phyloP scores from a whole-genome alignment of 1,284 basidiomycete species.

The Melampsora americana region DNA sequence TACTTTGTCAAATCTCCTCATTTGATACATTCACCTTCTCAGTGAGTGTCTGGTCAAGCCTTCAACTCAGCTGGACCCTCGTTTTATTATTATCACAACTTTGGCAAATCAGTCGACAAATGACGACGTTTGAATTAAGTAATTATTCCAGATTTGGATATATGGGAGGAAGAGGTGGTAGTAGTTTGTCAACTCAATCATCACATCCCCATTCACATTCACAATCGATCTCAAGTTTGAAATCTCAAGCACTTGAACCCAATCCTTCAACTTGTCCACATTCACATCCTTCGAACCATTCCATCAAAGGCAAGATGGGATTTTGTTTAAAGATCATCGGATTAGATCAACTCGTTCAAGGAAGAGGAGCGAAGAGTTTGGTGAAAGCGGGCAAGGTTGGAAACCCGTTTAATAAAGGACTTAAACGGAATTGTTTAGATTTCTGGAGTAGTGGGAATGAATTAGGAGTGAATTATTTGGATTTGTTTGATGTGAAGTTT shows the following conservation, averaged over 20 bases:
- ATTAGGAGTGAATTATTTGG: conserved; percentile 82
- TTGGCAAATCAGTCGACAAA: conserved; percentile 87
- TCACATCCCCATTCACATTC: conserved; percentile 34
- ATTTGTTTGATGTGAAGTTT: conserved; percentile 73
- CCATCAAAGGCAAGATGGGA: conserved; percentile 51
- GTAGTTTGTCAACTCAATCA: conserved; percentile 22
- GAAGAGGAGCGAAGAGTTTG: conserved; percentile 79
- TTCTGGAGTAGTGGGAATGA: conserved; percentile 86
- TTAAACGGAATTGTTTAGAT: conserved; percentile 82
- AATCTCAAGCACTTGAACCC: background rate
- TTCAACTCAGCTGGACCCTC: conserved; percentile 89
- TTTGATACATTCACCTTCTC: conserved; percentile 79
- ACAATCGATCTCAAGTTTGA: conserved; percentile 14
- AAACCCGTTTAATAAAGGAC: conserved; percentile 90
- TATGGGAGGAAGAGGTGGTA: conserved; percentile 70
- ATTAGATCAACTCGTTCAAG: conserved; percentile 86
- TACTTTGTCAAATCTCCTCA: conserved; percentile 56
- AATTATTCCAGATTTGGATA: conserved; percentile 92
- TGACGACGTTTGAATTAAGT: conserved; percentile 93
- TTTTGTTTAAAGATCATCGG: conserved; percentile 86
- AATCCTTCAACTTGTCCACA: background rate
- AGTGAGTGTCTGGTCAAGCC: conserved; percentile 74
- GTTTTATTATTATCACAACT: conserved; percentile 79
- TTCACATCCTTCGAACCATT: background rate
- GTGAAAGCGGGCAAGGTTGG: conserved; percentile 62